These are phyloP conservation scores for Tetracladium maxilliforme DNA, from an alignment of 2,329 filamentous ascomycete species.

Conservation along the genomic window DNA sequence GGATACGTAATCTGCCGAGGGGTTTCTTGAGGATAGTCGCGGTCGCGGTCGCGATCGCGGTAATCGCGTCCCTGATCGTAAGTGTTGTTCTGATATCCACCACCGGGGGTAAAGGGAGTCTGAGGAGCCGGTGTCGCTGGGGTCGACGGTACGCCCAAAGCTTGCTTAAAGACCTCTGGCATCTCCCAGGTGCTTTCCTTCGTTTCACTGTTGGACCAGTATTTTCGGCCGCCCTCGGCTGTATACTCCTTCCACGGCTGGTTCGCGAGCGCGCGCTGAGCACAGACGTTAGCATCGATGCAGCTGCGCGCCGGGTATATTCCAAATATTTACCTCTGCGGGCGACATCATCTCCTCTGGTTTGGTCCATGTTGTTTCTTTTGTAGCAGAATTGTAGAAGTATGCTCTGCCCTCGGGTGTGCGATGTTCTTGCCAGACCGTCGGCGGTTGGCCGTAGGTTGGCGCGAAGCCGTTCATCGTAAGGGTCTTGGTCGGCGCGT, in stretches of 20 bases:
- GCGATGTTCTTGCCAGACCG: constrained; percentile 67
- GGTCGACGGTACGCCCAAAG: constrained; percentile 36
- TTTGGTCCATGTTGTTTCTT: constrained; percentile 87
- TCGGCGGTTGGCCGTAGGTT: too few relatives aligned
- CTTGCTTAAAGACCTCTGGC: constrained; percentile 68
- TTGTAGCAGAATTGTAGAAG: constrained; percentile 79
- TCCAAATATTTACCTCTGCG: constrained; percentile 62
- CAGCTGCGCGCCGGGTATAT: constrained; percentile 1
- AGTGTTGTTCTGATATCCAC: too few relatives aligned
- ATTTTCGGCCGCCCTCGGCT: constrained; percentile 73
- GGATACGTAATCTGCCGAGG: constrained; percentile 42
- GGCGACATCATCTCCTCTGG: constrained; percentile 77
- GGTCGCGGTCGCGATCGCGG: constrained; percentile 18
- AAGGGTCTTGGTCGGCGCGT: too few relatives aligned
- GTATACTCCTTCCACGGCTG: constrained; percentile 92
- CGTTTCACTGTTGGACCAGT: constrained; percentile 90
- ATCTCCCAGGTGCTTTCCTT: constrained; percentile 93
- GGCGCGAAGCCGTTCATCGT: too few relatives aligned
- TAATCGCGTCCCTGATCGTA: constrained; percentile 10
- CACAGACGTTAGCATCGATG: constrained; percentile 5
- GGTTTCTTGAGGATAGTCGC: constrained; percentile 29
- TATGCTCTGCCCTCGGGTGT: constrained; percentile 74
- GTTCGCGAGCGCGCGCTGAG: constrained; percentile 60
- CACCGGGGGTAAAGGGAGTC: too few relatives aligned
- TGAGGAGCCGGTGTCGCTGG: constrained; percentile 16